Conservation (phyloP, 495 filamentous ascomycete species). For the Terfezia boudieri region DNA sequence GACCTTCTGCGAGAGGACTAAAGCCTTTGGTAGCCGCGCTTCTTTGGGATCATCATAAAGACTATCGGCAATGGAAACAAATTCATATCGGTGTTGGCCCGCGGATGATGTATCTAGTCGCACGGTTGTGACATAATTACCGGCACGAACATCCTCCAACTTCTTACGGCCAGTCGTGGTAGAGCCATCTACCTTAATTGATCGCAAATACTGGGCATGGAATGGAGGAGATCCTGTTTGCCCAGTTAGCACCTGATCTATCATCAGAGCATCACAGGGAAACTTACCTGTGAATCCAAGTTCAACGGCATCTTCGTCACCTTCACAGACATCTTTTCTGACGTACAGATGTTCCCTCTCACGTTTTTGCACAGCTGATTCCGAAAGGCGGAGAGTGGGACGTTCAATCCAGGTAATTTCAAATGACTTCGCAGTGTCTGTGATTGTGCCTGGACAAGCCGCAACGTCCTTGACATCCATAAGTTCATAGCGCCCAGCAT, state of each 20-base stretch:
- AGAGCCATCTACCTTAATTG: slow-evolving; percentile 39
- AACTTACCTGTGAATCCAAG: slow-evolving; percentile 49
- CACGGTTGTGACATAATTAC: slow-evolving; percentile 46
- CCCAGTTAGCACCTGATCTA: not conserved
- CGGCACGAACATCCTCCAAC: slow-evolving; percentile 32
- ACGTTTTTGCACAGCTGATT: slow-evolving; percentile 33
- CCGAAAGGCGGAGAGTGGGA: slow-evolving; percentile 44
- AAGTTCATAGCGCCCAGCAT: slow-evolving; percentile 57
- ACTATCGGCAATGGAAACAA: slow-evolving; percentile 54
- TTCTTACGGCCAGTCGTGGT: slow-evolving; percentile 36
- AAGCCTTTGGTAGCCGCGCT: slow-evolving; percentile 28
- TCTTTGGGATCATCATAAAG: slow-evolving; percentile 55
- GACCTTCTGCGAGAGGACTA: slow-evolving; percentile 62
- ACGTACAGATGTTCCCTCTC: slow-evolving; percentile 28
- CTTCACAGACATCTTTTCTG: slow-evolving; percentile 76
- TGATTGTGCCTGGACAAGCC: slow-evolving; percentile 58
- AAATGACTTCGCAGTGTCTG: slow-evolving; percentile 47
- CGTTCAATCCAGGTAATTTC: slow-evolving; percentile 63
- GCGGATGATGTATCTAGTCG: slow-evolving; percentile 64
- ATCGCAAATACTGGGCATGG: slow-evolving; percentile 20
- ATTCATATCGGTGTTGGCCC: slow-evolving; percentile 66
- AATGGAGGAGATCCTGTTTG: not conserved
- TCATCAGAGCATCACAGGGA: slow-evolving; percentile 32
- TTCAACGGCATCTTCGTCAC: slow-evolving; percentile 74
- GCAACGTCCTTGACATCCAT: slow-evolving; percentile 43